Evolutionary conservation across 306 rosid species (phyloP).

Genomic region (Morella rubra): DNA sequence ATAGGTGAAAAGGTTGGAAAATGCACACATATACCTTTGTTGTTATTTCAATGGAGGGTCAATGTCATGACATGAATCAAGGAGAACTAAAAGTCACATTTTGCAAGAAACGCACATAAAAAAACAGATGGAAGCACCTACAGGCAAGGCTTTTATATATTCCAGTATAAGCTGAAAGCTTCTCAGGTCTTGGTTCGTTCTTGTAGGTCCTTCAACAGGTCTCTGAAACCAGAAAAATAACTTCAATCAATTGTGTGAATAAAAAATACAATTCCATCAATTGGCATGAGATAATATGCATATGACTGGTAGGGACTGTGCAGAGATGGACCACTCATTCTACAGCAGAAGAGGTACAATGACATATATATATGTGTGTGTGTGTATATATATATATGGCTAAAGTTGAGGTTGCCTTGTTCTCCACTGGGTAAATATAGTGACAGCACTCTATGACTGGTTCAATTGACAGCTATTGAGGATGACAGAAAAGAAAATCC

Average conservation of each 20-base stretch:
- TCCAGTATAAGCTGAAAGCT: slow-evolving; percentile 90
- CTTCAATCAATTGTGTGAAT: slow-evolving; percentile 30
- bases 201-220: slow-evolving; percentile 51
- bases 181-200: slow-evolving; percentile 69
- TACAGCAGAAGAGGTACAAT: neutral
- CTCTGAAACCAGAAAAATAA: slow-evolving; percentile 57
- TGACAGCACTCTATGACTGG: neutral
- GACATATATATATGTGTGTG: neutral
- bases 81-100: neutral
- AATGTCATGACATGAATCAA: slow-evolving; percentile 15
- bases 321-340: neutral
- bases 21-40: neutral
- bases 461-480: neutral
- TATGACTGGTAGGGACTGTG: neutral
- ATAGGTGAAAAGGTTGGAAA: neutral
- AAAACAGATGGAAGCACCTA: slow-evolving; percentile 40
- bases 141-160: slow-evolving; percentile 93
- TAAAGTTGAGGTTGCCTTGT: neutral
- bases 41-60: neutral
- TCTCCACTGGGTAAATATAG: neutral
- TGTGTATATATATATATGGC: neutral
- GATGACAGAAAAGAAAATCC: neutral
- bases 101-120: slow-evolving; percentile 14
- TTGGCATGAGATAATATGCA: neutral
- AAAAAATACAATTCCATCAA: neutral